These are phyloP conservation scores for Claviceps purpurea DNA, from an alignment of 2,329 filamentous ascomycete genomes.

Conservation along the genomic window DNA sequence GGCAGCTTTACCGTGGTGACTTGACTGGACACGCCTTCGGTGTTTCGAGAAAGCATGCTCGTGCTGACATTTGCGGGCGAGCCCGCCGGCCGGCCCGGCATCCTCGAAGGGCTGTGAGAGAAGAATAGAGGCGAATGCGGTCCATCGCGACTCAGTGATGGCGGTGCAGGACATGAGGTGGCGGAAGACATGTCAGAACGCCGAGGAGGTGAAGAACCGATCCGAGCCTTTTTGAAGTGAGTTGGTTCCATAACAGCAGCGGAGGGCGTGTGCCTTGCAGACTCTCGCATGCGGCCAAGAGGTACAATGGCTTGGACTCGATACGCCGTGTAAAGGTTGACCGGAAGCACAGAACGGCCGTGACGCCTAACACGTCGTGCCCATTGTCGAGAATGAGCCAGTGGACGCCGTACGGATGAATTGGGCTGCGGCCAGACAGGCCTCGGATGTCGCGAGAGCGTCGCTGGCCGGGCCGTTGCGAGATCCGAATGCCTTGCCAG, in stretches of 20 bases:
- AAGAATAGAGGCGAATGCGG: conserved; percentile 40
- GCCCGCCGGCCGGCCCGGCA: conserved; percentile 23
- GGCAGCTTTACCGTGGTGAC: conserved; percentile 44
- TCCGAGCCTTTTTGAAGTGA: conserved; percentile 33
- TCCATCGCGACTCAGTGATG: conserved; percentile 17
- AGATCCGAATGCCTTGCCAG: background rate
- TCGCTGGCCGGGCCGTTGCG: conserved; percentile 2
- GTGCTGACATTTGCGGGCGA: conserved; percentile 28
- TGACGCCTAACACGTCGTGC: conserved; percentile 6
- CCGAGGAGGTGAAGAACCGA: conserved; percentile 31
- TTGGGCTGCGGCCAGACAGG: conserved; percentile 1
- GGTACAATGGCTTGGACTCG: no score
- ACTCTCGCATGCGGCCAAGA: conserved; percentile 9
- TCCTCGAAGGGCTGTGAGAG: conserved; percentile 28
- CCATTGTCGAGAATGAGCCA: conserved; percentile 7
- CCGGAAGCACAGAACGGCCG: conserved; percentile 7
- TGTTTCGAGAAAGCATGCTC: conserved; percentile 33
- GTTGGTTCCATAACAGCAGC: conserved; percentile 20
- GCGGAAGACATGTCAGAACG: conserved; percentile 28
- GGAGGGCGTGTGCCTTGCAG: conserved; percentile 8
- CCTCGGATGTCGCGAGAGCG: conserved; percentile 2
- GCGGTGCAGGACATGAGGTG: conserved; percentile 9
- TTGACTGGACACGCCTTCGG: conserved; percentile 27
- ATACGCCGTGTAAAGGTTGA: background rate
- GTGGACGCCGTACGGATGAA: conserved; percentile 7